Evolutionary conservation across 192 early-diverging fungal genomes (phyloP).

Genomic region (Linnemannia elongata): DNA sequence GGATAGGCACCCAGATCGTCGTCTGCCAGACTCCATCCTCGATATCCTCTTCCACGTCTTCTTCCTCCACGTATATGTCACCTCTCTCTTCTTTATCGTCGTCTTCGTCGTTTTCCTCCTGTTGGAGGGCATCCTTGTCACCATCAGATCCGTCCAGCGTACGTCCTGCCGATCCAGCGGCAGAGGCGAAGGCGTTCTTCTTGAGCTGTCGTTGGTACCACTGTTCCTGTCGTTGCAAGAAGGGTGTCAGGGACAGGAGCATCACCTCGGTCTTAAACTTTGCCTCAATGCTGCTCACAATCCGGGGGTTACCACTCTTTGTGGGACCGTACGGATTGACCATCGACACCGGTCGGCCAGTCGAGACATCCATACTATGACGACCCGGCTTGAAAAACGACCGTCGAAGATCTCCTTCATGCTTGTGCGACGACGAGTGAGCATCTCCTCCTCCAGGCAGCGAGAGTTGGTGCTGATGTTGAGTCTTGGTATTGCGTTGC

Average conservation of each 20-base stretch:
- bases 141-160: neutral
- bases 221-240: conserved; percentile 26
- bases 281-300: conserved; percentile 40
- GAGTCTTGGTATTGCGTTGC: neutral
- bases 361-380: conserved; percentile 38
- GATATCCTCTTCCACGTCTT: neutral
- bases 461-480: conserved; percentile 4
- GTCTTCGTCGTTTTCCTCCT: neutral
- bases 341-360: neutral
- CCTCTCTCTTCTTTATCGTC: neutral
- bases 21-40: conserved; percentile 28
- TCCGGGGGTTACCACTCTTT: conserved; percentile 7
- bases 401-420: neutral
- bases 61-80: neutral
- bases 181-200: neutral
- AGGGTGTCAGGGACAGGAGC: conserved; percentile 12
- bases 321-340: neutral
- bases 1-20: conserved; percentile 35
- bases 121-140: neutral
- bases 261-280: conserved; percentile 46
- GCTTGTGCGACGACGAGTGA: neutral
- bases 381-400: conserved; percentile 31
- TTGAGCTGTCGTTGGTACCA: conserved; percentile 8
- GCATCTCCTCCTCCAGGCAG: neutral
- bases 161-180: neutral